These are phyloP conservation scores for Funneliformis caledonium DNA, from an alignment of 371 early-diverging fungal genomes.

Conservation along the genomic window DNA sequence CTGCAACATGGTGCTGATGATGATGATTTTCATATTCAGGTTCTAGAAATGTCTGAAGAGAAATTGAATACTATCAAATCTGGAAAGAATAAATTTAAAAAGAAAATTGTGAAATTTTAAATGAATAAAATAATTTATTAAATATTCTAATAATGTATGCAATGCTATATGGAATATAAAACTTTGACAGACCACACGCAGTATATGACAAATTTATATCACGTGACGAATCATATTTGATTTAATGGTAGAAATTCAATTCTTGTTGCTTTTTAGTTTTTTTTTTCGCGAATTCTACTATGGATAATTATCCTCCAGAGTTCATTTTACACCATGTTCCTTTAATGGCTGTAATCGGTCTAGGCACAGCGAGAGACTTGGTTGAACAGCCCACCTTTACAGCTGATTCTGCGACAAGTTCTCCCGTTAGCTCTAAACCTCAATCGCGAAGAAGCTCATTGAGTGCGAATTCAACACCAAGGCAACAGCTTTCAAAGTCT, in stretches of 20 bases:
- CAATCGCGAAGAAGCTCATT: constrained; percentile 19
- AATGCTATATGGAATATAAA: too few relatives aligned
- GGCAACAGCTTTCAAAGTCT: constrained; percentile 10
- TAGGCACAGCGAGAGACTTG: constrained; percentile 20
- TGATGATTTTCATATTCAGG: constrained; percentile 76
- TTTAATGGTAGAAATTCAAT: too few relatives aligned
- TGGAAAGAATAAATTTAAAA: constrained; percentile 51
- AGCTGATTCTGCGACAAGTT: neutral
- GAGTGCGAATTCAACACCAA: neutral
- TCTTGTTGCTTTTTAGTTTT: too few relatives aligned
- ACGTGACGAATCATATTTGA: too few relatives aligned
- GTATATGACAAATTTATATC: too few relatives aligned
- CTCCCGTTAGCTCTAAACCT: neutral
- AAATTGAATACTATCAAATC: constrained; percentile 18
- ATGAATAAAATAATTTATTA: too few relatives aligned
- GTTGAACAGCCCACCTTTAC: neutral
- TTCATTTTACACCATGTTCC: constrained; percentile 35
- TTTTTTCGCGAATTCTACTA: neutral
- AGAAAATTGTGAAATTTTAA: constrained; percentile 46
- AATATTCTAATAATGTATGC: too few relatives aligned
- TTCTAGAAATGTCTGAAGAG: constrained; percentile 59
- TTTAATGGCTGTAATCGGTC: constrained; percentile 34
- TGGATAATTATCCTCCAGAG: constrained; percentile 38
- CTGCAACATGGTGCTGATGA: constrained; percentile 80
- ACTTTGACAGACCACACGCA: too few relatives aligned